Conservation (phyloP, 257 asterid species). For the Paulownia fortunei region DNA sequence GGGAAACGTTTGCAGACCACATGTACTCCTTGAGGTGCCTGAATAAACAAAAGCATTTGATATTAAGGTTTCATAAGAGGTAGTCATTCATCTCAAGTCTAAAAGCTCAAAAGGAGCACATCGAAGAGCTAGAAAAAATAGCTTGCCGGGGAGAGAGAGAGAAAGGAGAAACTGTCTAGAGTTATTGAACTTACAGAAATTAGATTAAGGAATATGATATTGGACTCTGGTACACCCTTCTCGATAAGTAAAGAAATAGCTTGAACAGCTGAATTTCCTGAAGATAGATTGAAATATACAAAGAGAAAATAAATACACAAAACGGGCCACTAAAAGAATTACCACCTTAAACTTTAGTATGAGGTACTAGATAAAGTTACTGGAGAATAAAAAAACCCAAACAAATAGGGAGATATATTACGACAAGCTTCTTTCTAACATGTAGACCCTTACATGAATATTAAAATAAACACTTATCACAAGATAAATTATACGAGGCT, state of each 20-base stretch:
- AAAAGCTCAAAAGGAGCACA: not conserved
- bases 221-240: constrained; percentile 95
- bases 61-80: not conserved
- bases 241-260: constrained; percentile 83
- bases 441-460: not conserved
- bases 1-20: constrained; percentile 93
- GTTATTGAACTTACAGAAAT: constrained; percentile 70
- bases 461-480: not conserved
- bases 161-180: not conserved
- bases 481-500: constrained; percentile 32
- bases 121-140: not conserved
- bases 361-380: not conserved
- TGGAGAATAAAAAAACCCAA: not conserved
- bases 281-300: not conserved
- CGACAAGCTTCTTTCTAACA: not conserved
- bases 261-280: constrained; percentile 96
- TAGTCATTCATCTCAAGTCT: not conserved
- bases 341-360: not conserved
- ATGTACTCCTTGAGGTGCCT: constrained; percentile 99
- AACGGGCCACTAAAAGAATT: too few species aligned
- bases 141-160: not conserved
- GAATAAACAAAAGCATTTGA: constrained; percentile 18
- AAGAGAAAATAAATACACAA: not conserved
- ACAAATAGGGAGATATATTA: not conserved
- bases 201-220: constrained; percentile 95